These are phyloP conservation scores for Epichloe glyceriae DNA, from an alignment of 2,329 filamentous ascomycete genomes.

Conservation along the genomic window DNA sequence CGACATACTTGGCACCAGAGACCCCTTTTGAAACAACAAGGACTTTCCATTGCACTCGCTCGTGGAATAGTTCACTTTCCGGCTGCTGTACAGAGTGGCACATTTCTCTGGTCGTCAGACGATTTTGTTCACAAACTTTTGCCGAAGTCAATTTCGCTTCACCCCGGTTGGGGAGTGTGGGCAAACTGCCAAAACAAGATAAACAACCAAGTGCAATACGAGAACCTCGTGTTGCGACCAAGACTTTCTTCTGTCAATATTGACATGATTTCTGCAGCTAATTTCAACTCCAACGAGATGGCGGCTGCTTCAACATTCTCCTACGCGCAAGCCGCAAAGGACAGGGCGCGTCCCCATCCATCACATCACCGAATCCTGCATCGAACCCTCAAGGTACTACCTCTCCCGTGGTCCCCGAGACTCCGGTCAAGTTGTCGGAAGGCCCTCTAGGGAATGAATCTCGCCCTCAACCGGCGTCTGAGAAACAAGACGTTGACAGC, in stretches of 20 bases:
- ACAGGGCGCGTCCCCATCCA: constrained; percentile 32
- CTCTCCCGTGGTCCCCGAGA: constrained; percentile 14
- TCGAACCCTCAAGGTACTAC: constrained; percentile 15
- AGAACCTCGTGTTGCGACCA: constrained; percentile 1
- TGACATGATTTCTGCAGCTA: constrained; percentile 14
- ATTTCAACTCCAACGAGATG: constrained; percentile 28
- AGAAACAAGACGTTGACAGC: constrained; percentile 23
- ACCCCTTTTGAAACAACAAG: not conserved
- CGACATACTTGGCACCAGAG: not conserved
- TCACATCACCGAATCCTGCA: constrained; percentile 13
- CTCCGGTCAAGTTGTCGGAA: constrained; percentile 14
- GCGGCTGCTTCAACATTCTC: constrained; percentile 58
- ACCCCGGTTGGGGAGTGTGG: constrained; percentile 11
- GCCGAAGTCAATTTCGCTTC: not conserved
- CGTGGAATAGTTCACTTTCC: not conserved
- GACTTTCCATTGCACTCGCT: not conserved
- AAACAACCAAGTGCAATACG: not conserved
- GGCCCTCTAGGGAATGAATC: constrained; percentile 12
- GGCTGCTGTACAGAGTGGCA: not conserved
- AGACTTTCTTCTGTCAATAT: not conserved
- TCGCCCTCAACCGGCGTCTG: constrained; percentile 9
- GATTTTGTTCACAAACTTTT: not conserved
- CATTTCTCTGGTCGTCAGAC: constrained; percentile 1
- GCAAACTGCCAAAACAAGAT: constrained; percentile 4
- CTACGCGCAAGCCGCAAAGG: constrained; percentile 91